These are phyloP conservation scores for Pseudoscleropodium purum DNA, from an alignment of 225 moss, liverwort and hornwort genomes.

Conservation along the genomic window DNA sequence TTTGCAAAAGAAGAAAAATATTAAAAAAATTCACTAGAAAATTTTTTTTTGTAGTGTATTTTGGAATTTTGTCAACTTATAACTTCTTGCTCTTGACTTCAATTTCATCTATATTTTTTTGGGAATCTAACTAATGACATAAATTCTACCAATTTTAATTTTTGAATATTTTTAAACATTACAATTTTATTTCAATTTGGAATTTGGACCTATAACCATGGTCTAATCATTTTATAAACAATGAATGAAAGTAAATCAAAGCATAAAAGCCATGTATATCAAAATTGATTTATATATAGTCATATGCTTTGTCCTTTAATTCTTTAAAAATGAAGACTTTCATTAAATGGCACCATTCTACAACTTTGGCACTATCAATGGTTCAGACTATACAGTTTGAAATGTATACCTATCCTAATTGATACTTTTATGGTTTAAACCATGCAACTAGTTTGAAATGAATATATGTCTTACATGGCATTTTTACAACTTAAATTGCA, in stretches of 20 bases:
- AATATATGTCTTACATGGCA: too few species aligned
- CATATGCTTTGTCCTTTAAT: neutral
- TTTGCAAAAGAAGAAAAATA: neutral
- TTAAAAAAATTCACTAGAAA: neutral
- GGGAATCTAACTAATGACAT: neutral
- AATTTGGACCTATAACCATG: neutral
- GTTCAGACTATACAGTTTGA: too few species aligned
- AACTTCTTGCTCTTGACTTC: neutral
- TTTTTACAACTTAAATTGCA: too few species aligned
- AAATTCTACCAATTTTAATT: fast-evolving
- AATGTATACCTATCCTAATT: too few species aligned
- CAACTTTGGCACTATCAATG: too few species aligned
- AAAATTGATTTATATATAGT: neutral
- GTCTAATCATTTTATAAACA: neutral
- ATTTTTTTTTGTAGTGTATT: neutral
- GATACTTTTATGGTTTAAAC: too few species aligned
- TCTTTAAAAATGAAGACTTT: neutral
- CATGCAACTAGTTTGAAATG: too few species aligned
- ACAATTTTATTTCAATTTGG: neutral
- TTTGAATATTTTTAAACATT: neutral
- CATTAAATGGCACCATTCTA: too few species aligned
- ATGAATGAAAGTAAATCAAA: neutral
- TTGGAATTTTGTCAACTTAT: neutral
- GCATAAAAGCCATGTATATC: neutral
- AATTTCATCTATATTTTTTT: neutral